Evolutionary conservation across 305 asterid species (phyloP).

Genomic region (Nicotiana rustica): DNA sequence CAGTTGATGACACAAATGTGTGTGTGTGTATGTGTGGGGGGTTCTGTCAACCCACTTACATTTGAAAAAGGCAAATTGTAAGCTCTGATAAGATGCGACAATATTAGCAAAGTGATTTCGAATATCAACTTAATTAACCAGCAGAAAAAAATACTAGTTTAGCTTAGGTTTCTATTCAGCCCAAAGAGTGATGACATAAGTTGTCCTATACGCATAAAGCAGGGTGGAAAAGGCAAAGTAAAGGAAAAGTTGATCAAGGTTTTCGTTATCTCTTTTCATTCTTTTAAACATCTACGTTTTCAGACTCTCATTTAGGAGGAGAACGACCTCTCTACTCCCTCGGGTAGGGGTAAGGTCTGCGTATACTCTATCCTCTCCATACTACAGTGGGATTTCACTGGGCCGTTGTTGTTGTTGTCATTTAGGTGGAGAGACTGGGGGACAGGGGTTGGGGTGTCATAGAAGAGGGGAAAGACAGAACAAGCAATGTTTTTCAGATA

Average conservation of each 20-base stretch:
- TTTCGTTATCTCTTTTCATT: not conserved
- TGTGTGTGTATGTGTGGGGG: not conserved
- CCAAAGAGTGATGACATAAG: not conserved
- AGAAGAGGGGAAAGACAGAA: slow-evolving; percentile 8
- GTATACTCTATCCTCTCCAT: no score
- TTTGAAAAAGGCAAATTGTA: not conserved
- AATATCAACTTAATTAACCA: not conserved
- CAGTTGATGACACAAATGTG: not conserved
- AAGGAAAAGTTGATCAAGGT: not conserved
- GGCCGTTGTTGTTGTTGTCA: not conserved
- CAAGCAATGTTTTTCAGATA: not conserved
- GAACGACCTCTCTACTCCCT: no score
- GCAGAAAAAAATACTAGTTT: not conserved
- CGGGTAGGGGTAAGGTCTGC: no score
- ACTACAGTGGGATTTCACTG: no score
- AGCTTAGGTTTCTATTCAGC: not conserved
- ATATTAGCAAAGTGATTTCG: not conserved
- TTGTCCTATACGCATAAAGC: not conserved
- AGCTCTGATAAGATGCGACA: not conserved
- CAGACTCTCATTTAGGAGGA: not conserved
- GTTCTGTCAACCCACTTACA: not conserved
- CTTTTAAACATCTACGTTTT: not conserved
- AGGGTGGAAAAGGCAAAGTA: not conserved
- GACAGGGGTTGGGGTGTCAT: not conserved
- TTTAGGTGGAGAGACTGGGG: not conserved